Base-by-base conservation (phyloP, 176 grass and related monocot species). In the Oryza australiensis region DNA sequence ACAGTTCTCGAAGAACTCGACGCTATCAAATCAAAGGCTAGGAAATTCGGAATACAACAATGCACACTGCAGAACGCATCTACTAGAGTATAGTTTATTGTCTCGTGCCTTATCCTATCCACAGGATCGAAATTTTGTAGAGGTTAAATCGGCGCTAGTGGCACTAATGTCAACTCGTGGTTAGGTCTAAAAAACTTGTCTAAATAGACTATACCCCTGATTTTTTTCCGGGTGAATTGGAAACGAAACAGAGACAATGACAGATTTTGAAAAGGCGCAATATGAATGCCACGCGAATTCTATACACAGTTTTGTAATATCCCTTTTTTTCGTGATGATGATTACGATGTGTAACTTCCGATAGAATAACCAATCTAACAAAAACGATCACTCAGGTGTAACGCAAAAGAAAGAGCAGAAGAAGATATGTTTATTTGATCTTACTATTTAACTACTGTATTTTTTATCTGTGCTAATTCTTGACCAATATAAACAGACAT, bases 11-110 rank as follows among this genome's bases (percentile, higher is more conserved):
- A 16, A 66, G 1, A 64, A 42, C 9, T 68, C 7, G 0, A 18
- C 20, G 66, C 70, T 13, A 30, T 46, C 23, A 38, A 53, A 64
- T 13, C 27, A 64, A 59, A 70, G 28, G 82, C 75, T 26, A 74
- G 0, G 28, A 37, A 37, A 37, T 37, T 37, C 35, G 35, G 7
- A 73, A 57, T 18, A 22, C 32, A 32, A 32, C 20, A 24, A 40
- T 13, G 24, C 68, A 24, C 18, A 8, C 3, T 55, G 51, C 51
- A 60, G 55, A 57, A 57, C 7, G 20, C 55, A 60, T 60, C 9
- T 24, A 24, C 7, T 8, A 2, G 55, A 60, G n/a, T 24, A 51
- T 69, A 64, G 18, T 85, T 88, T 80, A 80, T 64, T 49, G n/a
- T 15, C 7, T 26, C 48, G 49, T 42, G 7, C 49, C 8, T 32